A percentile compares a stretch with the other conserved stretches of the same genome.
Conservation (phyloP, 2,329 filamentous ascomycete species). For the Tolypocladium endophyticum region DNA sequence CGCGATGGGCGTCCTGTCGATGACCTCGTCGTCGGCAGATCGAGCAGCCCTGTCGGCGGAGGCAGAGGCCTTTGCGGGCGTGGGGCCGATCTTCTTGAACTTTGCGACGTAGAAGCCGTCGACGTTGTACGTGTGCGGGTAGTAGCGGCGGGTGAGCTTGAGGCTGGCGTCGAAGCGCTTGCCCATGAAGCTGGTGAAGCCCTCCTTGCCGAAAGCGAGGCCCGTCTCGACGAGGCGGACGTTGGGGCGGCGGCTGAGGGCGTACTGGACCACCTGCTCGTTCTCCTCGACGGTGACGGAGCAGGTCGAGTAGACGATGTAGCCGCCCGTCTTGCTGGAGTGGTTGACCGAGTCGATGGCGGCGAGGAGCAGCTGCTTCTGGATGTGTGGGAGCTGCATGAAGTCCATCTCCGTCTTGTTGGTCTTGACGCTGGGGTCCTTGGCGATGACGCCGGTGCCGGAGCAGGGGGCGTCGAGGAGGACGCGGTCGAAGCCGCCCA, state of each 20-base stretch:
- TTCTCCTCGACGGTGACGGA: constrained; percentile 85
- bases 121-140: constrained; percentile 87
- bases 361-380: constrained; percentile 86
- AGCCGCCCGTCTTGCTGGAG: constrained; percentile 82
- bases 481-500: constrained; percentile 92
- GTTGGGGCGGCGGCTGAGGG: constrained; percentile 82
- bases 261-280: constrained; percentile 89
- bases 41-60: constrained; percentile 21
- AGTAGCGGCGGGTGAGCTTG: constrained; percentile 75
- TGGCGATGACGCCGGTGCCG: constrained; percentile 93
- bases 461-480: constrained; percentile 92
- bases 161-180: constrained; percentile 85
- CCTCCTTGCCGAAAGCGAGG: constrained; percentile 81
- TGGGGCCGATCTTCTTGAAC: constrained; percentile 83
- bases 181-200: constrained; percentile 82
- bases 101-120: constrained; percentile 98
- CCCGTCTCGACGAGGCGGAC: constrained; percentile 88
- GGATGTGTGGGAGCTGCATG: constrained; percentile 80
- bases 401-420: constrained; percentile 97
- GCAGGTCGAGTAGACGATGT: constrained; percentile 94
- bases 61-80: constrained; percentile 40
- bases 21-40: constrained; percentile 29
- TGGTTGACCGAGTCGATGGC: constrained; percentile 95
- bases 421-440: constrained; percentile 93
- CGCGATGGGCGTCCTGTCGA: constrained; percentile 61